These are phyloP conservation scores for Vitis rupestris DNA, from an alignment of 164 flowering plant genomes.

Conservation along the genomic window DNA sequence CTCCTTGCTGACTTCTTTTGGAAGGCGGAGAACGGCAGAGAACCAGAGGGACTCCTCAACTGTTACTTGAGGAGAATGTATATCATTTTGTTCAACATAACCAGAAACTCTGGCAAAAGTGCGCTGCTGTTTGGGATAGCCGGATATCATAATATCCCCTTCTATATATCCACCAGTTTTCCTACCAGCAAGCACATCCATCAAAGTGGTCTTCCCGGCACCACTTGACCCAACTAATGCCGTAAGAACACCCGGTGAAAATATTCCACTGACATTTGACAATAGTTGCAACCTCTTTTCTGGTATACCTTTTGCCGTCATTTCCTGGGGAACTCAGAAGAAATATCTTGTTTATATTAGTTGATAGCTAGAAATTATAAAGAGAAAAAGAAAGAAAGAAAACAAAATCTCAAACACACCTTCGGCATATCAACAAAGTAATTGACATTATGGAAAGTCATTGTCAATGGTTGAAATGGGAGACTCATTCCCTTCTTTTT, in stretches of 20 bases:
- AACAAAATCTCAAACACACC: slow-evolving; percentile 37
- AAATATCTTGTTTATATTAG: neutral
- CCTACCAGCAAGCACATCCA: slow-evolving; percentile 99
- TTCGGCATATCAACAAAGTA: slow-evolving; percentile 91
- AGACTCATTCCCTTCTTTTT: slow-evolving; percentile 82
- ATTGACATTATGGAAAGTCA: slow-evolving; percentile 84
- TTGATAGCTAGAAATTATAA: no score
- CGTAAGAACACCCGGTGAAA: slow-evolving; percentile 94
- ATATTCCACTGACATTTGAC: slow-evolving; percentile 77
- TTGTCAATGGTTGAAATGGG: slow-evolving; percentile 76
- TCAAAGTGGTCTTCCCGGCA: slow-evolving; percentile 92
- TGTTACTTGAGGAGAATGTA: slow-evolving; percentile 95
- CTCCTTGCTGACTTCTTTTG: slow-evolving; percentile 64
- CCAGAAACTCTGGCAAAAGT: slow-evolving; percentile 98
- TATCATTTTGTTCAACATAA: slow-evolving; percentile 93
- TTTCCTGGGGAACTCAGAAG: slow-evolving; percentile 46
- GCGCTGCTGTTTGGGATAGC: slow-evolving; percentile 75
- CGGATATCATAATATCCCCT: slow-evolving; percentile 89
- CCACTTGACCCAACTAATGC: slow-evolving; percentile 98
- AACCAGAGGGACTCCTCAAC: slow-evolving; percentile 81
- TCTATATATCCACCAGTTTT: slow-evolving; percentile 95
- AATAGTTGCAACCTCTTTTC: slow-evolving; percentile 76
- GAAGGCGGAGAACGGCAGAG: slow-evolving; percentile 79
- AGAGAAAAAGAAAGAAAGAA: neutral
- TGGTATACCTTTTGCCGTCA: slow-evolving; percentile 56